Conservation (phyloP, 2,329 filamentous ascomycete genomes). For the Alternaria burnsii region DNA sequence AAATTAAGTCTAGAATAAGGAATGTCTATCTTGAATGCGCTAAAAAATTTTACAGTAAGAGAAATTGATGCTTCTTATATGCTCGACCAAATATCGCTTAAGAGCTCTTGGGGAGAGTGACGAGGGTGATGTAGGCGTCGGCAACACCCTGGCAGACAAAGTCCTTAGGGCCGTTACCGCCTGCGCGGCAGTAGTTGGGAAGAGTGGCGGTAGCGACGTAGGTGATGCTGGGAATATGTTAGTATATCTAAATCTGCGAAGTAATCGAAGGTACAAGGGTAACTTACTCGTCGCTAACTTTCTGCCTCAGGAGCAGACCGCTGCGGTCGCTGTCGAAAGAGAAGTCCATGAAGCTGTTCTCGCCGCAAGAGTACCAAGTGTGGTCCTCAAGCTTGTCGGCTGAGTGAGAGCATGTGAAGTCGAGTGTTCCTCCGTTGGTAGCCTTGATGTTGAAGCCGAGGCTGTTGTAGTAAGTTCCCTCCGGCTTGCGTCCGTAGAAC, state of each 20-base stretch:
- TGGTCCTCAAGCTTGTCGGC: slow-evolving; percentile 14
- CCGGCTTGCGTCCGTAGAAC: slow-evolving; percentile 30
- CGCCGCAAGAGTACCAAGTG: slow-evolving; percentile 24
- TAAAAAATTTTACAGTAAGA: not conserved
- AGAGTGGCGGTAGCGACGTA: slow-evolving; percentile 23
- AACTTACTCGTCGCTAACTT: slow-evolving; percentile 22
- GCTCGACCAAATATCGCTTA: not conserved
- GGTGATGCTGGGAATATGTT: slow-evolving; percentile 16
- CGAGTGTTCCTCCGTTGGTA: slow-evolving; percentile 21
- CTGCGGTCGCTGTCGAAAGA: slow-evolving; percentile 22
- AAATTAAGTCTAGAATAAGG: slow-evolving; percentile 4
- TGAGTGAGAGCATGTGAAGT: slow-evolving; percentile 18
- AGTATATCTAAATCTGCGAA: not conserved
- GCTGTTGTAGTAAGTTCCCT: slow-evolving; percentile 25
- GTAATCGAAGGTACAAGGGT: not conserved
- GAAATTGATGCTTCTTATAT: not conserved
- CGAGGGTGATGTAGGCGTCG: slow-evolving; percentile 60
- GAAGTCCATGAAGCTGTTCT: slow-evolving; percentile 24
- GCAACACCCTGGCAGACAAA: slow-evolving; percentile 78
- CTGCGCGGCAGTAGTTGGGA: slow-evolving; percentile 25
- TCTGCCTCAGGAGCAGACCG: slow-evolving; percentile 26
- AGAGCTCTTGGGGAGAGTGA: slow-evolving; percentile 12
- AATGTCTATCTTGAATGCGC: not conserved
- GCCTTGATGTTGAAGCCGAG: slow-evolving; percentile 28
- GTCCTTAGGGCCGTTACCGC: slow-evolving; percentile 55